Evolutionary conservation across 2,329 filamentous ascomycete genomes (phyloP).

Genomic region (Trichoderma afroharzianum): DNA sequence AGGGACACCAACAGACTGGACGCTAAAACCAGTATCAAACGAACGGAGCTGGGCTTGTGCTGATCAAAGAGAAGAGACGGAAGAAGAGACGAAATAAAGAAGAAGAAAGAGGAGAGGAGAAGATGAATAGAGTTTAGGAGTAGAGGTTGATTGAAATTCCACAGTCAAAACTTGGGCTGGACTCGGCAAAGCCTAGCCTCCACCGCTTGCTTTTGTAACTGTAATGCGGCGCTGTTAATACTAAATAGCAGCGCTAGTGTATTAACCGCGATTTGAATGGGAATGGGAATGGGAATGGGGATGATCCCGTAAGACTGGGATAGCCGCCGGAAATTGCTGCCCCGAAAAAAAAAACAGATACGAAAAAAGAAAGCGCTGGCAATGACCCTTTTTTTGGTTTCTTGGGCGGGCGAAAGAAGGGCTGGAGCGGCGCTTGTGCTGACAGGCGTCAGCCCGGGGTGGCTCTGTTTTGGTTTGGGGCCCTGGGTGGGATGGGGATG

Average conservation of each 20-base stretch:
- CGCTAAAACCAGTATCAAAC: not conserved
- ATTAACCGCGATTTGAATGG: not conserved
- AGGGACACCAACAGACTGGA: not conserved
- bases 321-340: constrained; percentile 8
- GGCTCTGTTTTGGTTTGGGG: not conserved
- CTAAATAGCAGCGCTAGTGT: not conserved
- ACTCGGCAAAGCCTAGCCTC: not conserved
- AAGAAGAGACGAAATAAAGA: not conserved
- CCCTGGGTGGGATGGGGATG: not conserved
- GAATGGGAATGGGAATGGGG: not conserved
- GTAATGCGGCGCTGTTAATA: not conserved
- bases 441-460: constrained; percentile 10
- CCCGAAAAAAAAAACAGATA: not conserved
- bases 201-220: not conserved
- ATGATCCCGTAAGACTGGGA: not conserved
- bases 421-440: constrained; percentile 8
- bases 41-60: not conserved
- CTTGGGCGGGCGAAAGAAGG: not conserved
- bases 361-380: not conserved
- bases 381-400: not conserved
- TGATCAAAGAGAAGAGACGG: not conserved
- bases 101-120: not conserved
- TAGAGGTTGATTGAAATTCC: not conserved
- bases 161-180: not conserved
- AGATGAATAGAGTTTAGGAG: not conserved